Conservation (phyloP, 1,139 yeast genomes). For the Hanseniaspora sp. region DNA sequence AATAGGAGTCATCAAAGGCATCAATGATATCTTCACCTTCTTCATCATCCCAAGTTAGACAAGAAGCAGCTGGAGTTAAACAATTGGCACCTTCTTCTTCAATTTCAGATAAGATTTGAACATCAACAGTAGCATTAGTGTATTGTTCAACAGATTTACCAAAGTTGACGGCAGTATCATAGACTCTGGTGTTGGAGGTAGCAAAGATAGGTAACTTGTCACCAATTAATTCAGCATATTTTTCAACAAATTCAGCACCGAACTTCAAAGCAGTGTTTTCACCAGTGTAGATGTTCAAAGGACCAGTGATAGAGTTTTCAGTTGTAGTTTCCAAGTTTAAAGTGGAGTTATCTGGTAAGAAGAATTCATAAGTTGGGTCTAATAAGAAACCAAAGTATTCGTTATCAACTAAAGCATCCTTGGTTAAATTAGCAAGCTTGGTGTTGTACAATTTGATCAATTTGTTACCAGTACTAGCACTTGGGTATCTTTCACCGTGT, state of each 20-base stretch:
- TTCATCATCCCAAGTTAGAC: conserved; percentile 27
- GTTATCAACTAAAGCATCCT: conserved; percentile 19
- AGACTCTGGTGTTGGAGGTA: conserved; percentile 22
- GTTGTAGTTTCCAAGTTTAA: conserved; percentile 25
- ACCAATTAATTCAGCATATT: conserved; percentile 19
- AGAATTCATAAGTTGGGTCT: conserved; percentile 29
- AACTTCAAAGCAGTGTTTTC: conserved; percentile 23
- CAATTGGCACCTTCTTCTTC: conserved; percentile 34
- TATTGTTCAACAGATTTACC: conserved; percentile 33
- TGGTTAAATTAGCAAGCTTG: conserved; percentile 25
- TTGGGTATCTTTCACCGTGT: conserved; percentile 69
- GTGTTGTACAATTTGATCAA: conserved; percentile 19
- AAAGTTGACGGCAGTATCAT: conserved; percentile 22
- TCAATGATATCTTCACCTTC: conserved; percentile 22
- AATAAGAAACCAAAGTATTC: conserved; percentile 31
- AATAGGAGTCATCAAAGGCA: conserved; percentile 26
- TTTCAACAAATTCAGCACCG: conserved; percentile 20
- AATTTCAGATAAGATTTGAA: conserved; percentile 33
- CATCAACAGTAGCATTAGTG: conserved; percentile 30
- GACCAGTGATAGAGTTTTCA: conserved; percentile 18
- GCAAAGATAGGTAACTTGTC: conserved; percentile 20
- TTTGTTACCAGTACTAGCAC: conserved; percentile 28
- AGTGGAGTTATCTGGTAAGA: conserved; percentile 23
- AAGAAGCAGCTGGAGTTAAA: conserved; percentile 32
- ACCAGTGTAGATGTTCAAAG: conserved; percentile 21